Conservation (phyloP, 805 yeast genomes). For the Ogataea naganishii region DNA sequence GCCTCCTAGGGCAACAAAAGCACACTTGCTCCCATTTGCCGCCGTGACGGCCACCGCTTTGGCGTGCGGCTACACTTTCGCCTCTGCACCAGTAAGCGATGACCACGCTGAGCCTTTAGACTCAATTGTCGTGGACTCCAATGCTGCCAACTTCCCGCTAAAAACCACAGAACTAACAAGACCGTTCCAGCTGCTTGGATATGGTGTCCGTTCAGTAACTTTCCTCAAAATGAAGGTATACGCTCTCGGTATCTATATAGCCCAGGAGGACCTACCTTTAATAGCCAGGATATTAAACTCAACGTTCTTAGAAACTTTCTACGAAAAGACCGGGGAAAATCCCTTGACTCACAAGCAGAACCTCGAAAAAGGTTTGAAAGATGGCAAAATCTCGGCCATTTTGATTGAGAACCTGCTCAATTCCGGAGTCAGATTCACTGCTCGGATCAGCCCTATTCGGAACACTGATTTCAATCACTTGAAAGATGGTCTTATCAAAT, state of each 20-base stretch:
- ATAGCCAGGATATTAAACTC: slow-evolving; percentile 35
- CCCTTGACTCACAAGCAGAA: slow-evolving; percentile 28
- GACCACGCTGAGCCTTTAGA: slow-evolving; percentile 8
- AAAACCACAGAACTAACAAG: slow-evolving; percentile 9
- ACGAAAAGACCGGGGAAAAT: slow-evolving; percentile 14
- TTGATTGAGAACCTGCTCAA: slow-evolving; percentile 51
- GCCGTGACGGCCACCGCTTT: slow-evolving; percentile 1
- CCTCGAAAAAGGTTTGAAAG: slow-evolving; percentile 35
- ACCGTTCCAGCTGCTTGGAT: slow-evolving; percentile 55
- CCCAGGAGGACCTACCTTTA: slow-evolving; percentile 42
- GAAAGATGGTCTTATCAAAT: slow-evolving; percentile 80
- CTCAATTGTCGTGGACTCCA: slow-evolving; percentile 15
- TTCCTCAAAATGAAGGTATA: slow-evolving; percentile 78
- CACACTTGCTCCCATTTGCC: no score
- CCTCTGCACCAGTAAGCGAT: slow-evolving; percentile 3
- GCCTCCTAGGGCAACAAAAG: no score
- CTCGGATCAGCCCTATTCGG: slow-evolving; percentile 78
- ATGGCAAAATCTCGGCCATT: slow-evolving; percentile 41
- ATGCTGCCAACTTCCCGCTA: slow-evolving; percentile 21
- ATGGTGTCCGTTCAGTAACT: slow-evolving; percentile 79
- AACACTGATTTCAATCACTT: slow-evolving; percentile 88
- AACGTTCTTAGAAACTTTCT: slow-evolving; percentile 26
- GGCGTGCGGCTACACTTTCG: slow-evolving; percentile 1
- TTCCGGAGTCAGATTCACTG: slow-evolving; percentile 51
- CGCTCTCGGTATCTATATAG: slow-evolving; percentile 76